Evolutionary conservation across 208 protist species (phyloP).

Genomic region (Wallacemonas collosoma): DNA sequence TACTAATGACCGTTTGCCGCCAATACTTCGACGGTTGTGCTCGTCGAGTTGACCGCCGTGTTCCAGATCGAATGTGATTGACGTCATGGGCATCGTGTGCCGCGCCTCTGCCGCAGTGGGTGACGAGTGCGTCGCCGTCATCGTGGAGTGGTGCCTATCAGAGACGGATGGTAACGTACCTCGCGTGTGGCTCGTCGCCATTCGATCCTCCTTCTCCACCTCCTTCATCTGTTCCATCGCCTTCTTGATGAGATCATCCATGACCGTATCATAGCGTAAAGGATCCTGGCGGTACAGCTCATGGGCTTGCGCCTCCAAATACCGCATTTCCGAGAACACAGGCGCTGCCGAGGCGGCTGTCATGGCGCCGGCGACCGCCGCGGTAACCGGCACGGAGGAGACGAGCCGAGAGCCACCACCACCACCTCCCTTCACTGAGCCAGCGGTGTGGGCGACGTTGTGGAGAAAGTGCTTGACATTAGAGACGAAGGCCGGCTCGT

Average conservation of each 20-base stretch:
- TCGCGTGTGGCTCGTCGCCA: not conserved
- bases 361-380: conserved; percentile 23
- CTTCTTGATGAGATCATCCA: conserved; percentile 66
- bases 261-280: conserved; percentile 77
- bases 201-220: conserved; percentile 8
- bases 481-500: conserved; percentile 11
- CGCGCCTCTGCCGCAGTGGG: not conserved
- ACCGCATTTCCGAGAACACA: conserved; percentile 46
- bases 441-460: not conserved
- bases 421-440: not conserved
- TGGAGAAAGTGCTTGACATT: conserved; percentile 12
- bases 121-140: not conserved
- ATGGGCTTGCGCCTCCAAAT: conserved; percentile 64
- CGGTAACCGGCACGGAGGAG: conserved; percentile 31
- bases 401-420: conserved; percentile 2
- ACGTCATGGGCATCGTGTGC: not conserved
- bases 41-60: conserved; percentile 1
- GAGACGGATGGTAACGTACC: not conserved
- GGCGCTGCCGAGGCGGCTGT: conserved; percentile 26
- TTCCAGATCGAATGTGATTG: conserved; percentile 12
- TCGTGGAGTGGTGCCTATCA: not conserved
- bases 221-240: conserved; percentile 28
- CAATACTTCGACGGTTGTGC: not conserved
- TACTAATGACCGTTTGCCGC: not conserved
- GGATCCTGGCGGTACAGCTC: conserved; percentile 82